Base-by-base conservation (phyloP, 805 yeast species). In the Metschnikowia kunwiensis region DNA sequence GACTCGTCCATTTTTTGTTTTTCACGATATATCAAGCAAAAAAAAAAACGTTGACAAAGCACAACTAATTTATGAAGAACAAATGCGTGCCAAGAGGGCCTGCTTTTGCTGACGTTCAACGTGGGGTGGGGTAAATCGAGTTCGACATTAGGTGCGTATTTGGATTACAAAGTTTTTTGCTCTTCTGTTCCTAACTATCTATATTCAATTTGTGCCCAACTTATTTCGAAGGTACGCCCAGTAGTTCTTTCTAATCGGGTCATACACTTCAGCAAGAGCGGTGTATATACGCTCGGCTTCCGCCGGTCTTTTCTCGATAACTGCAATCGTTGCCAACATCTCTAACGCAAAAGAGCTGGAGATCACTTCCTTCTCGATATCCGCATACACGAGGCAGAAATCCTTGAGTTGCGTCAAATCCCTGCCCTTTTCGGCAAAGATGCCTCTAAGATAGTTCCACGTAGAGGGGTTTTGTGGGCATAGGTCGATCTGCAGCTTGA, bases 381-480 rank as follows among this genome's bases (percentile, higher is more conserved):
- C 48, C 5, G 74, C 75, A 50, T 69, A 78, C 12, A 54, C 42
- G 9, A 44, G 27, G 18, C 78, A 75, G 38, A 82, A 75, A 2
- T 44, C 52, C 38, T 75, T 67, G 24, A 81, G 54, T 0, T 62
- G 69, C 0, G 40, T 27, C 7, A 76, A 46, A 11, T 62, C 60
- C 8, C 40, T 32, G 15, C 40, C 30, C 29, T 46, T 48, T 28
- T 49, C 50, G 15, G 43, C 39, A 49, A 71, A 69, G 0, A 86
- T 47, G 1, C 91, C 96, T 6, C 58, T 54, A 12, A 88, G 57
- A 54, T 91, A 93, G 50, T 82, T 82, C 98, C 97, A 91, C 0
- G 84, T 65, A 5, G 94, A 79, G 29, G 83, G 79, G 55, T 93
- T 91, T 29, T 84, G 86, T 1, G 96, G 95, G 2, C 87, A 80